Conservation (phyloP, 2,329 filamentous ascomycete genomes). For the Cadophora malorum region DNA sequence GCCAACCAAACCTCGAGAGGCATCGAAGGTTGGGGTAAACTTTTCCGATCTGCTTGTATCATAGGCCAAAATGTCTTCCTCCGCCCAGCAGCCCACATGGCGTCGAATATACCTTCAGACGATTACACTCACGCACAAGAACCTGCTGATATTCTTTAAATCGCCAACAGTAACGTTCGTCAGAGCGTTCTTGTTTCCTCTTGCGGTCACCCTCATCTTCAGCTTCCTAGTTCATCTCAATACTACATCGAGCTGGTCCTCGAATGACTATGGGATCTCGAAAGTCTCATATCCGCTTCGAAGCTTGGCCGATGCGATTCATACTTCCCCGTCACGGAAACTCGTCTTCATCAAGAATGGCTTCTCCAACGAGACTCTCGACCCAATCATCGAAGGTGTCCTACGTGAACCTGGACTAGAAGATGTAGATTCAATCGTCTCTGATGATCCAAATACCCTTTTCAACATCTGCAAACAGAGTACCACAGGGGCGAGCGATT, state of each 20-base stretch:
- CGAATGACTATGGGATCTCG: conserved; percentile 30
- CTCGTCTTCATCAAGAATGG: conserved; percentile 40
- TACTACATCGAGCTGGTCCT: background rate
- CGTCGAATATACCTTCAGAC: conserved; percentile 40
- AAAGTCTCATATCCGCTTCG: conserved; percentile 31
- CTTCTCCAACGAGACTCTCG: conserved; percentile 27
- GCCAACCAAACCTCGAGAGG: background rate
- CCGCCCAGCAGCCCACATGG: conserved; percentile 29
- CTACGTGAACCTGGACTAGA: conserved; percentile 31
- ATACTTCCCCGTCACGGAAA: conserved; percentile 23
- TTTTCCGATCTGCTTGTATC: background rate
- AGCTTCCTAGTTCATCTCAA: conserved; percentile 33
- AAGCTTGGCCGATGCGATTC: conserved; percentile 34
- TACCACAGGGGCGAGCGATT: conserved; percentile 34
- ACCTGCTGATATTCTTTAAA: conserved; percentile 40
- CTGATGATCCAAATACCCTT: conserved; percentile 34
- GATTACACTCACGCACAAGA: conserved; percentile 38
- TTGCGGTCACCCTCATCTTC: conserved; percentile 37
- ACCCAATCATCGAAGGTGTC: conserved; percentile 36
- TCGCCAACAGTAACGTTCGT: conserved; percentile 34
- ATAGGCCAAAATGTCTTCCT: conserved; percentile 24
- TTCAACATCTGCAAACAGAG: conserved; percentile 39
- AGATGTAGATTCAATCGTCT: conserved; percentile 19
- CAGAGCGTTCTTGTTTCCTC: conserved; percentile 38
- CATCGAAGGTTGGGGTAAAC: background rate